Evolutionary conservation across 192 early-diverging fungal genomes (phyloP), one percentile per base, ranked within the genome.

Genomic region (Linnemannia schmuckeri): DNA sequence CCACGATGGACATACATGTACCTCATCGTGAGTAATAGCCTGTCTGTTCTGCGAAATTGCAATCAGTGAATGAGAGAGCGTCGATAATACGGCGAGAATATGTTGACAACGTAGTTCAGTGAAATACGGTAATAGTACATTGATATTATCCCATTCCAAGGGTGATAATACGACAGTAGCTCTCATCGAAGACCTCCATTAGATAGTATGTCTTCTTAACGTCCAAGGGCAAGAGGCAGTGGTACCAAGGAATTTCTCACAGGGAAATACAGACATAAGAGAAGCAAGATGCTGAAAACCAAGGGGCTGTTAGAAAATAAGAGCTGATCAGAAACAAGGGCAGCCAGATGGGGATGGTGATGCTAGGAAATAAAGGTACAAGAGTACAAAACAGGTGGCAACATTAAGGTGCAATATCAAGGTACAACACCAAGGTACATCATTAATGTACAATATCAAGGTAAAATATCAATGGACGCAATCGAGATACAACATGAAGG

Each of bases 1-100:
- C 44, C 10, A 46, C 44, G 24, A 22, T 71, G 70, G 40, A 22
- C 33, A 40, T 71, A 24, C 70, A 71, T 71, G 70, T 71, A 71
- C 70, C 22, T 71, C 70, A 42, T 40, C 70, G 42, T 42, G 70
- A 71, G 70, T 71, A 71, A 42, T 22, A 71, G 38, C 70, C 10
- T 42, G 70, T 42, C 70, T 71, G 70, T 71, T 42, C 70, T 71
- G 70, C 38, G 70, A 71, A 71, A 71, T 71, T 71, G 70, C 10
- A 40, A 24, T 71, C 42, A 18, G 24, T 71, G 70, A 71, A 71
- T 71, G 33, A 71, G 70, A 71, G 70, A 42, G 70, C 38, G 69
- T 70, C 69, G 35, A 70, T 41, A 70, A 70, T 70, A 70, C 69
- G 69, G 69, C 35, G 69, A 70, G 69, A 70, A 70, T 41, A 38